Evolutionary conservation across 257 asterid species (phyloP), one percentile per base, ranked within the genome.

Genomic region (Capsicum rhomboideum): DNA sequence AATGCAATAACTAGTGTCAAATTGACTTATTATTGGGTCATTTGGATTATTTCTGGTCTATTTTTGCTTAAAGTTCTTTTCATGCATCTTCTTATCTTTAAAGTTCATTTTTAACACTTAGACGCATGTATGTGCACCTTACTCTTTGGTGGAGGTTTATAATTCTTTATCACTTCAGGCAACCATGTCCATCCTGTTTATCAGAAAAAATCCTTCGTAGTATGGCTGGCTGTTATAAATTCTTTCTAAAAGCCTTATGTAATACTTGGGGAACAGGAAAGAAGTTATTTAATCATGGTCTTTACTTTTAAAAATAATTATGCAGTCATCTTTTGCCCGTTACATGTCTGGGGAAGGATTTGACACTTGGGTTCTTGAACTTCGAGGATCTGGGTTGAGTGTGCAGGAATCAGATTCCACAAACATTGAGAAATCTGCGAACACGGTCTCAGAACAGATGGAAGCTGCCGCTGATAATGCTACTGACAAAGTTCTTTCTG

Each of bases 331-430:
- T 82, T 97, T 97, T 86, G 98, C 99, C 85, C 99, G 98, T 80
- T 90, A 90, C 86, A 97, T 97, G 98, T 93, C 98, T 87, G 97
- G 91, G 87, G 97, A 95, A 90, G 99, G 99, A 90, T 97, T 93
- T 92, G 99, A 97, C 86, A 97, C 99, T 52, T 97, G 98, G 99
- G 88, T 97, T 80, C 93, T 97, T 77, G 99, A 97, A 91, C 97
- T 95, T 79, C 92, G 99, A 87, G 99, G 99, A 85, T 98, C 98
- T 67, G 98, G 99, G 74, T 87, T 97, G 92, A 93, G 98, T 90
- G 88, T 84, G 54, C 92, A 86, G 82, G 93, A 84, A 55, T 83
- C 92, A 52, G 95, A 90, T 83, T 8, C 75, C 72, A 90, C 90
- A 86, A 92, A 92, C 77, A 88, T 95, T 86, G 95, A 92, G 88